These are phyloP conservation scores for Podaxis sp. DNA, from an alignment of 768 basidiomycete species.

Conservation along the genomic window DNA sequence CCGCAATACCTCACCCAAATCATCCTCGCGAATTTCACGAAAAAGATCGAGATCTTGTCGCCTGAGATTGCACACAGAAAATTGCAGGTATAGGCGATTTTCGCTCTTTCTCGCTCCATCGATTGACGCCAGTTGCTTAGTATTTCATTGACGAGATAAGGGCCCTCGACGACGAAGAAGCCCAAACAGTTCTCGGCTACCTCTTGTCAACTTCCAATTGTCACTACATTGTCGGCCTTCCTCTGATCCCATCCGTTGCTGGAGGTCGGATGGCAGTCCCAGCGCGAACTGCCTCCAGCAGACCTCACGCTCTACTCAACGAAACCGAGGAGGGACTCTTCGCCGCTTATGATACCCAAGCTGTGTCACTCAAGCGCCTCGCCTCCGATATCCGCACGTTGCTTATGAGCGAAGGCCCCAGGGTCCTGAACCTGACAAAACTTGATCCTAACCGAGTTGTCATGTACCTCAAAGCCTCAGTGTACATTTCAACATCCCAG, in stretches of 20 bases:
- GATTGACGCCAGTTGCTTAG: background rate
- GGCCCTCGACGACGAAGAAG: constrained; percentile 4
- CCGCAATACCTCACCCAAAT: constrained; percentile 35
- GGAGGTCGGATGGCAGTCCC: constrained; percentile 25
- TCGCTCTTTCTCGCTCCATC: background rate
- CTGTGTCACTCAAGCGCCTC: constrained; percentile 4
- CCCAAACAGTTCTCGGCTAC: constrained; percentile 28
- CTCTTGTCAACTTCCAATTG: constrained; percentile 34
- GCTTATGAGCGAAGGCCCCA: constrained; percentile 20
- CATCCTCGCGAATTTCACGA: constrained; percentile 14
- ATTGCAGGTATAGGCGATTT: background rate
- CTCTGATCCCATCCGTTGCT: constrained; percentile 33
- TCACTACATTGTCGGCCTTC: constrained; percentile 34
- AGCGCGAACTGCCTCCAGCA: background rate
- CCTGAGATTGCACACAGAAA: background rate
- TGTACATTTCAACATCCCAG: background rate
- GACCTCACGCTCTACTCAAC: constrained; percentile 29
- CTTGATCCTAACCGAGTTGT: constrained; percentile 28
- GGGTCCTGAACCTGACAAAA: constrained; percentile 30
- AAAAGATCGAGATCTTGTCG: background rate
- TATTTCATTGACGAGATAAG: background rate
- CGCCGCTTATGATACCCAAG: background rate
- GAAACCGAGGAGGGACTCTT: constrained; percentile 4
- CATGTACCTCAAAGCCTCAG: constrained; percentile 26
- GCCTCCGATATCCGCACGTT: background rate